phyloP scores from a whole-genome alignment of 208 protist genomes.

The Strigomonas culicis region DNA sequence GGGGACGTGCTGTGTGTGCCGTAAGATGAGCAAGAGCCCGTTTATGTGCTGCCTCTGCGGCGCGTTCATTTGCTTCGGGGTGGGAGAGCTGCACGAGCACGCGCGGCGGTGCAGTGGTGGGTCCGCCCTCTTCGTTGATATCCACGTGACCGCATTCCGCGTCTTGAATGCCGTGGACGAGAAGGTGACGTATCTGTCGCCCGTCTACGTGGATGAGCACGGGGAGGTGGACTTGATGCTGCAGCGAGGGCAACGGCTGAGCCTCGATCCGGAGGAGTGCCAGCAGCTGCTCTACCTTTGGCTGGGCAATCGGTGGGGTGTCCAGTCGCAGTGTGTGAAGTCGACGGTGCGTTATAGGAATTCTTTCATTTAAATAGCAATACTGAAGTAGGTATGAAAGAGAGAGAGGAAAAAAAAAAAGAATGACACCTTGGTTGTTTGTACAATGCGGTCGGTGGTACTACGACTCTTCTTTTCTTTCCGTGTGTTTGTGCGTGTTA shows the following conservation, averaged over 20 bases:
- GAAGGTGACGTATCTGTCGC: slow-evolving; percentile 19
- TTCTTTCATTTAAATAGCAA: no score
- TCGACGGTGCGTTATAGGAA: background rate
- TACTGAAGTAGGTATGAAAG: no score
- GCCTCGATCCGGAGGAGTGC: slow-evolving; percentile 23
- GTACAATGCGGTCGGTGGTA: no score
- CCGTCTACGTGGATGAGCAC: slow-evolving; percentile 71
- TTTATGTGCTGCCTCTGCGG: slow-evolving; percentile 65
- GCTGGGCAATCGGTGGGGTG: slow-evolving; percentile 56
- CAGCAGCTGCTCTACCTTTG: slow-evolving; percentile 42
- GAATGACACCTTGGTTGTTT: no score
- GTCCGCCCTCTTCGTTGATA: slow-evolving; percentile 50
- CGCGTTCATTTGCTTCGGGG: slow-evolving; percentile 30
- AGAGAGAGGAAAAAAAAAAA: no score
- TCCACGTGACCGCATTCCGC: slow-evolving; percentile 27
- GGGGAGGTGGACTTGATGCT: slow-evolving; percentile 38
- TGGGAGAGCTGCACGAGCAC: slow-evolving; percentile 36
- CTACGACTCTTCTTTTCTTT: background rate
- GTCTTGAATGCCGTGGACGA: slow-evolving; percentile 43
- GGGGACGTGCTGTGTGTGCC: slow-evolving; percentile 24
- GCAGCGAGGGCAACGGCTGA: slow-evolving; percentile 26
- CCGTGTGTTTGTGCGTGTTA: background rate
- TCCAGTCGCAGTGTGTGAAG: background rate
- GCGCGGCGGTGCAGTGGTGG: slow-evolving; percentile 40
- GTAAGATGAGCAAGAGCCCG: slow-evolving; percentile 18